Percentiles rank a stretch among this genome's conserved stretches.
These are phyloP conservation scores for Dissophora ornata DNA, from an alignment of 192 early-diverging fungal genomes.

Conservation along the genomic window DNA sequence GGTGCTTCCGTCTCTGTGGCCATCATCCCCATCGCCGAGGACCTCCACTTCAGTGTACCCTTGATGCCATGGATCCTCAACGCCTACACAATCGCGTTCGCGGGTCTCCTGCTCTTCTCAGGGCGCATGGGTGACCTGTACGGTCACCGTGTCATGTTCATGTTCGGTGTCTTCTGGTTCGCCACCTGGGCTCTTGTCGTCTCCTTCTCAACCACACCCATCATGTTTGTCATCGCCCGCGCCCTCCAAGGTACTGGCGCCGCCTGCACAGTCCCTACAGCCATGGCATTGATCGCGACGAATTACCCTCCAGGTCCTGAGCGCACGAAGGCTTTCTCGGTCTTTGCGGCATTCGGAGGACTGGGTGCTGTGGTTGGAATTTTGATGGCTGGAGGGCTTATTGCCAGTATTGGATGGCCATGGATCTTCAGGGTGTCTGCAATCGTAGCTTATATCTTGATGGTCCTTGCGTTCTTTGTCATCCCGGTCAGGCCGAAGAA, in stretches of 20 bases:
- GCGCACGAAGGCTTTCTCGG: conserved; percentile 34
- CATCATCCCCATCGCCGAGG: conserved; percentile 35
- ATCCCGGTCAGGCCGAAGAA: conserved; percentile 29
- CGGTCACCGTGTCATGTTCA: conserved; percentile 47
- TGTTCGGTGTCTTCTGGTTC: conserved; percentile 50
- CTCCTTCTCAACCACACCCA: conserved; percentile 35
- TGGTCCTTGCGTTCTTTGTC: conserved; percentile 19
- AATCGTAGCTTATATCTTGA: conserved; percentile 24
- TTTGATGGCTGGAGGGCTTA: conserved; percentile 47
- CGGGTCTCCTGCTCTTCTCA: conserved; percentile 39
- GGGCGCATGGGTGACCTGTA: conserved; percentile 55
- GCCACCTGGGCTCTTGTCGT: conserved; percentile 37
- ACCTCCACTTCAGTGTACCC: conserved; percentile 28
- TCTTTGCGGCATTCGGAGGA: conserved; percentile 51
- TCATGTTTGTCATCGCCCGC: conserved; percentile 46
- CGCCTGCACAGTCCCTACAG: conserved; percentile 36
- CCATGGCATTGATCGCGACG: conserved; percentile 49
- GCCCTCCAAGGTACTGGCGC: conserved; percentile 50
- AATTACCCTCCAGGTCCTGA: conserved; percentile 31
- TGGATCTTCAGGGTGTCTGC: conserved; percentile 56
- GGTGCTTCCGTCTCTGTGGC: conserved; percentile 46
- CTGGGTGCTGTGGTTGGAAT: conserved; percentile 43
- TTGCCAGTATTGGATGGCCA: conserved; percentile 45
- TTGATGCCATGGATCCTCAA: conserved; percentile 42
- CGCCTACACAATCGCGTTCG: conserved; percentile 52